phyloP scores from a whole-genome alignment of 768 basidiomycete species.

The Russula sp. region DNA sequence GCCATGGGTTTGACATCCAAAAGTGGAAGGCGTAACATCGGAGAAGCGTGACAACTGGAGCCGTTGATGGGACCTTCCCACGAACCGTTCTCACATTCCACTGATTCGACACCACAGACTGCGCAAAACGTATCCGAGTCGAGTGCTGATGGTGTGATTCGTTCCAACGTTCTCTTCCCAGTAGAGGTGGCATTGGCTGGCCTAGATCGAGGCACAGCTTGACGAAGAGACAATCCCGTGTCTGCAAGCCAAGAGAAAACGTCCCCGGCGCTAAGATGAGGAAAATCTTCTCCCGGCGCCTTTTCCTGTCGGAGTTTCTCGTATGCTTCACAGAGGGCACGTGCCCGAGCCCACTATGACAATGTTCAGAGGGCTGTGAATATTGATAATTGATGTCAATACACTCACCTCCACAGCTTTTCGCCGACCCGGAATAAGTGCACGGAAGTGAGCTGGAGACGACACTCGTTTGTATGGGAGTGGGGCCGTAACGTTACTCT shows the following conservation, averaged over 20 bases:
- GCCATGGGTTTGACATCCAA: constrained; percentile 7
- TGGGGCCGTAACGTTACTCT: constrained; percentile 34
- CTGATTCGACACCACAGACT: constrained; percentile 13
- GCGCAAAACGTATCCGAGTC: constrained; percentile 17
- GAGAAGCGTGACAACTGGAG: constrained; percentile 6
- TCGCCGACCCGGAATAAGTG: constrained; percentile 43
- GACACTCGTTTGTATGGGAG: constrained; percentile 43
- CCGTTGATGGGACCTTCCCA: constrained; percentile 14
- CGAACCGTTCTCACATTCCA: background rate
- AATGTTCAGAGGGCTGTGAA: constrained; percentile 14
- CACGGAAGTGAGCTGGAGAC: constrained; percentile 38
- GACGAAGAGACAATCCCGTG: constrained; percentile 41
- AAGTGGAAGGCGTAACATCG: constrained; percentile 19
- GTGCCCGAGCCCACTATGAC: constrained; percentile 46
- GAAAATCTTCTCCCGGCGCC: constrained; percentile 29
- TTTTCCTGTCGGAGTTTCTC: constrained; percentile 33
- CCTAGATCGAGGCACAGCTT: constrained; percentile 27
- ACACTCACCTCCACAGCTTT: constrained; percentile 49
- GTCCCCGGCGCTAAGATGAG: constrained; percentile 41
- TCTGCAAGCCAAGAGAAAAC: constrained; percentile 48
- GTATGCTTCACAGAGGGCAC: constrained; percentile 43
- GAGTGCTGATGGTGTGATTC: constrained; percentile 9
- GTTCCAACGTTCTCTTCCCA: constrained; percentile 8
- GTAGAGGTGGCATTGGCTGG: constrained; percentile 8
- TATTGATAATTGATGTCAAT: constrained; percentile 33